These are phyloP conservation scores for Aspergillus avenaceus DNA, from an alignment of 495 filamentous ascomycete species.

Conservation along the genomic window DNA sequence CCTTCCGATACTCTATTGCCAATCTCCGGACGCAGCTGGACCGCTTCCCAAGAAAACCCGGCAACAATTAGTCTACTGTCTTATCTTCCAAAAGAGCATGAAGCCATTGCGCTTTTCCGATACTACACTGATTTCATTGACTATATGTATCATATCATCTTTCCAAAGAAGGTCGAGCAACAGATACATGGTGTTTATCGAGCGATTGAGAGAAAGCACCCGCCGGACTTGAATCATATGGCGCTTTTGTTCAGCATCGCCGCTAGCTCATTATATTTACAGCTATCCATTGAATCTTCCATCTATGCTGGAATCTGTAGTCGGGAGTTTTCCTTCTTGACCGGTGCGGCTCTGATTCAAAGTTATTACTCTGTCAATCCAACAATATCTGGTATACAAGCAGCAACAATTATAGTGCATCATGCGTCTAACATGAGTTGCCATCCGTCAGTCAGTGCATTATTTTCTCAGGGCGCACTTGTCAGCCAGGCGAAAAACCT, in stretches of 20 bases:
- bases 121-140: conserved; percentile 34
- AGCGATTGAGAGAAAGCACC: conserved; percentile 5
- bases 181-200: conserved; percentile 35
- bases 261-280: conserved; percentile 33
- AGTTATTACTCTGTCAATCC: conserved; percentile 31
- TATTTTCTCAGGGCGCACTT: conserved; percentile 31
- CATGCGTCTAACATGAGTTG: conserved; percentile 25
- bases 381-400: conserved; percentile 43
- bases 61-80: conserved; percentile 17
- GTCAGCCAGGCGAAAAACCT: conserved; percentile 37
- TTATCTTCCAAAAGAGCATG: conserved; percentile 23
- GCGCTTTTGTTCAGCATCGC: conserved; percentile 39
- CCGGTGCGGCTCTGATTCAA: conserved; percentile 33
- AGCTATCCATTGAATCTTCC: conserved; percentile 21
- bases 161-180: conserved; percentile 18
- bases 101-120: conserved; percentile 27
- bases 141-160: conserved; percentile 38
- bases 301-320: conserved; percentile 24
- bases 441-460: conserved; percentile 22
- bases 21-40: neutral
- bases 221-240: conserved; percentile 19
- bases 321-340: conserved; percentile 25
- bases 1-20: neutral
- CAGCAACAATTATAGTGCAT: conserved; percentile 36
- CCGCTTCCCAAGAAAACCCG: conserved; percentile 18